Evolutionary conservation across 2,329 filamentous ascomycete species (phyloP).

Genomic region (Diatrype stigma): DNA sequence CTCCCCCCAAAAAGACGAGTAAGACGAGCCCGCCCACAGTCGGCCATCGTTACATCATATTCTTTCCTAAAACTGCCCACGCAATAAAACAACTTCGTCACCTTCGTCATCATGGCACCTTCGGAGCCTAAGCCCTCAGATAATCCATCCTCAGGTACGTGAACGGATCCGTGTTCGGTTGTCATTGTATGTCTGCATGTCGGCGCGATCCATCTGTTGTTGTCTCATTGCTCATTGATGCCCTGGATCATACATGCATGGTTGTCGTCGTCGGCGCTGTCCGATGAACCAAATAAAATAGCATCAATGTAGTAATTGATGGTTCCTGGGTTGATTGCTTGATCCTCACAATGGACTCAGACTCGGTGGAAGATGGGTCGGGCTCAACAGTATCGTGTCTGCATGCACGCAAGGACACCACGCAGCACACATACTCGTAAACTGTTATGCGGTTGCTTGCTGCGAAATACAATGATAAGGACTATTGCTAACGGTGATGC

Average conservation of each 20-base stretch:
- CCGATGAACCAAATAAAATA: not conserved
- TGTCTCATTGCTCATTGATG: not conserved
- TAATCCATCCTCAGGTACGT: slow-evolving; percentile 30
- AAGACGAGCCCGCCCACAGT: slow-evolving; percentile 7
- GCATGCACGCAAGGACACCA: not conserved
- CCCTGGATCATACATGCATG: not conserved
- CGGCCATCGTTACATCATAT: slow-evolving; percentile 32
- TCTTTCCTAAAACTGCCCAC: slow-evolving; percentile 20
- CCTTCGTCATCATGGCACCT: slow-evolving; percentile 32
- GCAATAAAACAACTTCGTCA: slow-evolving; percentile 28
- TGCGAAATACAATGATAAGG: slow-evolving; percentile 1
- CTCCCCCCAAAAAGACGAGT: slow-evolving; percentile 13
- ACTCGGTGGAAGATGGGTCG: too few species aligned
- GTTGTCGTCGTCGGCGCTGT: not conserved
- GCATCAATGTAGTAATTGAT: not conserved
- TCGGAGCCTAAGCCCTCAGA: slow-evolving; percentile 29
- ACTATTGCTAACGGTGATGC: slow-evolving; percentile 19
- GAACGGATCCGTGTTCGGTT: slow-evolving; percentile 2
- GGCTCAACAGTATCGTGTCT: not conserved
- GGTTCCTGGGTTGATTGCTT: too few species aligned
- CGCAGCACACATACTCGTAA: too few species aligned
- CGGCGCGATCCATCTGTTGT: not conserved
- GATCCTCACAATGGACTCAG: too few species aligned
- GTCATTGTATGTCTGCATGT: not conserved
- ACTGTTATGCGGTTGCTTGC: too few species aligned